These are phyloP conservation scores for Aphanocladium album DNA, from an alignment of 2,329 filamentous ascomycete genomes.

Conservation along the genomic window DNA sequence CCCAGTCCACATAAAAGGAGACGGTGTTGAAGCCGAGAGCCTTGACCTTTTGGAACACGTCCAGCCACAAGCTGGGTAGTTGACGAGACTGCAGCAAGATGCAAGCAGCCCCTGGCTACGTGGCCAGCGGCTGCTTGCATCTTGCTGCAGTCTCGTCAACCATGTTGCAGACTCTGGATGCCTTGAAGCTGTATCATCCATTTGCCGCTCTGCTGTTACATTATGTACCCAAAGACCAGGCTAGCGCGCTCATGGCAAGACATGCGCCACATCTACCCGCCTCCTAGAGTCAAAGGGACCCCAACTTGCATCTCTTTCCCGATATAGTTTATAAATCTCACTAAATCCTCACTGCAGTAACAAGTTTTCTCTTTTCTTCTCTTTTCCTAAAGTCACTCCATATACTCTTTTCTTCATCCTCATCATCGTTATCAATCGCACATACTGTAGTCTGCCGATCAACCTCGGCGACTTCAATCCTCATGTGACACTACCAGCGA, in stretches of 20 bases:
- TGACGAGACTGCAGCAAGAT: too few relatives aligned
- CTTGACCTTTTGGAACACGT: slow-evolving; percentile 71
- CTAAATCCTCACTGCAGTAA: too few relatives aligned
- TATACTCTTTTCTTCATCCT: too few relatives aligned
- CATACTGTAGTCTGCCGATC: background rate
- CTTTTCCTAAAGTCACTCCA: too few relatives aligned
- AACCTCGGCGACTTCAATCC: too few relatives aligned
- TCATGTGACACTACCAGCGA: too few relatives aligned
- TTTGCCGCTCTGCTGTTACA: too few relatives aligned
- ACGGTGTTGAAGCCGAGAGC: slow-evolving; percentile 66
- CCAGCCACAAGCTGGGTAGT: slow-evolving; percentile 44
- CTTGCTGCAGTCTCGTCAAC: too few relatives aligned
- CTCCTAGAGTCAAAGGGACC: background rate
- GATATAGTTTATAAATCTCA: background rate
- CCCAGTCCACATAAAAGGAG: slow-evolving; percentile 70
- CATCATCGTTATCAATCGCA: background rate
- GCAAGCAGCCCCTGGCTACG: background rate
- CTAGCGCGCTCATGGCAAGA: background rate
- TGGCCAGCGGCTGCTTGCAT: background rate
- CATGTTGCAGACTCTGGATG: background rate
- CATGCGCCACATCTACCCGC: background rate
- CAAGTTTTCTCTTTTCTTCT: too few relatives aligned
- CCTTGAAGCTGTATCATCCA: too few relatives aligned
- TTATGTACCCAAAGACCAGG: background rate
- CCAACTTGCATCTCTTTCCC: background rate